Evolutionary conservation across 768 basidiomycete genomes (phyloP), one percentile per base, ranked within the genome.

Genomic region (Boletus sp.): DNA sequence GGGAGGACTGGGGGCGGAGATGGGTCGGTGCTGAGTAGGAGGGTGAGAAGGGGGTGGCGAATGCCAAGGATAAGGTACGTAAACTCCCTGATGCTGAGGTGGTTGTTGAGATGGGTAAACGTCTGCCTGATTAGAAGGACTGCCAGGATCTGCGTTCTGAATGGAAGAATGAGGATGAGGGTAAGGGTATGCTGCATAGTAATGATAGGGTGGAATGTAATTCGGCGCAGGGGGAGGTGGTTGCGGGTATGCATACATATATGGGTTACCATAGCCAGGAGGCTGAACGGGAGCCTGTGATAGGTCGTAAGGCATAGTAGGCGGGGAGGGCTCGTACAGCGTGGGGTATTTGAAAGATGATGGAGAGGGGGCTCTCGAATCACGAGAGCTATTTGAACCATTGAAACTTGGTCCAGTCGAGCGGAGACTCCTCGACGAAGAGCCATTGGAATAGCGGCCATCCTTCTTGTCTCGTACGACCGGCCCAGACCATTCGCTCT

Each of bases 401-500:
- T 77, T 77, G 68, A 81, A 84, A 33, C 72, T 74, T 56, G 71
- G 78, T 28, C 77, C 80, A 52, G 73, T 75, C 39, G 83, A 80
- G 41, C 85, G 82, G 30, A 85, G 68, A 29, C 86, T 84, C 56
- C 85, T 81, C 8, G 82, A 81, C 5, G 85, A 83, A 1, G 85
- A 85, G 17, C 81, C 78, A 36, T 80, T 78, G 15, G 82, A 82
- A 55, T 78, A 79, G 49, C 78, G 77, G 42, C 72, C 70, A 54
- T 83, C 83, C 64, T 78, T 82, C 67, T 79, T 83, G 60, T 88
- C 85, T 41, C 83, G 78, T 39, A 76, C 71, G 50, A 76, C 75
- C 6, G 82, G 79, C 3, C 77, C 82, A 9, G 90, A 90, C 83
- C 87, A 90, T 71, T 92, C 90, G 70, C 89, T 90, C 72, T 92